Base-by-base conservation (phyloP, 257 asterid species). In the Solanum pimpinellifolium region DNA sequence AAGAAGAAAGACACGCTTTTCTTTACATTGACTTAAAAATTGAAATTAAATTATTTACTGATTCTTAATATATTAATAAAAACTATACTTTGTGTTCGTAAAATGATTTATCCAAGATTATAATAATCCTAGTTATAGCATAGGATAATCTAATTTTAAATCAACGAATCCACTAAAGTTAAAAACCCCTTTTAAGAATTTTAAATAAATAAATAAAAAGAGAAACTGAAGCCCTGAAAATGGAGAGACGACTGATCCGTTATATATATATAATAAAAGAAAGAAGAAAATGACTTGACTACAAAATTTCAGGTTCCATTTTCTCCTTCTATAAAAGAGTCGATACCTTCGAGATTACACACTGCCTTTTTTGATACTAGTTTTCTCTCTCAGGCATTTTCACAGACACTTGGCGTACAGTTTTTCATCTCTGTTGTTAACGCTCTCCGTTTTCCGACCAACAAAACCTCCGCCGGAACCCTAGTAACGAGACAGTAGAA, bases 321-420 rank as follows among this genome's bases (percentile, higher is more conserved):
- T 25, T 47, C 41, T 78, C 68, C 85, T 31, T 29, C 42, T 47
- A 29, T 80, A 27, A 16, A 80, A 29, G 68, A 47, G 68, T 29
- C 46, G 9, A 47, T 80, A 47, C 44, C 44, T 47, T 3, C 12
- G 69, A 47, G 66, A 47, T 16, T 37, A 37, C 7, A n/a, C 47
- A 1, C n/a, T 44, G 25, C 15, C 20, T 66, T 74, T 46, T 68
- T 85, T 59, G 20, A 56, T 65, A 21, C 18, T 33, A 18, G n/a
- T 69, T 83, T 89, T 92, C 93, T 90, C 92, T 90, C 92, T 90
- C 86, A 78, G 88, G 83, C 87, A 90, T 87, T 62, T 73, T 85
- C 89, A 37, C 93, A 39, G 87, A 86, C 91, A 73, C 25, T 27
- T 81, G 81, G 87, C 83, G 21, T 11, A 62, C 85, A 31, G 69